phyloP scores from a whole-genome alignment of 768 basidiomycete species.

The Russula sp. region DNA sequence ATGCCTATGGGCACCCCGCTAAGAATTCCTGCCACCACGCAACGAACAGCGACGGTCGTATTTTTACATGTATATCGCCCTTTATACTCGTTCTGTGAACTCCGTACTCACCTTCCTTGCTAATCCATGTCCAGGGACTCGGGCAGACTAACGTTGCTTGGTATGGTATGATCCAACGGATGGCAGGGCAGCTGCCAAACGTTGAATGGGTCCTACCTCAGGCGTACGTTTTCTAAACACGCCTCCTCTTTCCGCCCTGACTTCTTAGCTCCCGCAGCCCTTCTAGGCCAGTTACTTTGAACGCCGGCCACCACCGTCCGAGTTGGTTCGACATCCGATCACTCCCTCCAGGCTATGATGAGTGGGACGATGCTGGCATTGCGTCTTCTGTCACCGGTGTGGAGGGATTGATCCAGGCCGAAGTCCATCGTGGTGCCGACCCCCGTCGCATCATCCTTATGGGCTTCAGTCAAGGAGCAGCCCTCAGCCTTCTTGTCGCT shows the following conservation, averaged over 20 bases:
- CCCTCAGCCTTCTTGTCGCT: conserved; percentile 35
- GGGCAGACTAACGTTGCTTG: conserved; percentile 38
- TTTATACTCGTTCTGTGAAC: background rate
- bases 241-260: background rate
- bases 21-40: conserved; percentile 19
- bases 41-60: conserved; percentile 28
- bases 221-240: conserved; percentile 31
- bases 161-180: conserved; percentile 31
- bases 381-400: conserved; percentile 33
- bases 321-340: conserved; percentile 41
- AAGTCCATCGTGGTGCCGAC: conserved; percentile 35
- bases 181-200: conserved; percentile 34
- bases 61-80: conserved; percentile 29
- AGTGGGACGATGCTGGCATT: conserved; percentile 35
- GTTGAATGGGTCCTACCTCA: conserved; percentile 42
- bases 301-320: conserved; percentile 30
- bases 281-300: conserved; percentile 30
- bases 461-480: conserved; percentile 42
- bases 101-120: background rate
- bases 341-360: conserved; percentile 34
- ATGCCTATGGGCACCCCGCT: background rate
- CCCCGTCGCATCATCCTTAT: conserved; percentile 36
- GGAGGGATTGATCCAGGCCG: conserved; percentile 35
- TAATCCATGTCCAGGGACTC: conserved; percentile 31
- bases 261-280: conserved; percentile 24